Percentiles rank a stretch among this genome's conserved stretches.
These are phyloP conservation scores for Diacronema lutheri DNA, from an alignment of 78 protist species.

Conservation along the genomic window DNA sequence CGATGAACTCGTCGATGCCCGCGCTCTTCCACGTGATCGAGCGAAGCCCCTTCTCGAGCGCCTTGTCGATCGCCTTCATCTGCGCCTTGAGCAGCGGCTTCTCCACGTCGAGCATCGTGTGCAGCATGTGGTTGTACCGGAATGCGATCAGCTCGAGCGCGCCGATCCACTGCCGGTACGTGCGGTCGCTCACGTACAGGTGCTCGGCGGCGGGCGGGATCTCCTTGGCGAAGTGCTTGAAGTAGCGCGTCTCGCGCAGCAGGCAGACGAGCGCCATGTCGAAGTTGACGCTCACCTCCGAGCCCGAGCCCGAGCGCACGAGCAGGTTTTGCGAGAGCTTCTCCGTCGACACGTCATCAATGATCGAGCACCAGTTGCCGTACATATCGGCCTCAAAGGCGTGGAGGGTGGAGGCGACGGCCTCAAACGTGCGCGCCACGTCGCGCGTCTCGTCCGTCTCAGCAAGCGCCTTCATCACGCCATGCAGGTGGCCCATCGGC, in stretches of 20 bases:
- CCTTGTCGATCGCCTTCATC: conserved; percentile 53
- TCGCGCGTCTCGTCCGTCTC: background rate
- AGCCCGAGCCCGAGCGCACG: background rate
- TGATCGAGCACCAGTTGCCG: background rate
- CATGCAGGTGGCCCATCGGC: conserved; percentile 32
- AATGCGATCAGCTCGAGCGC: background rate
- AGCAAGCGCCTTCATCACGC: background rate
- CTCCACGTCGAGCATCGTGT: conserved; percentile 63
- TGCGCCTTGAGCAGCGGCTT: conserved; percentile 61
- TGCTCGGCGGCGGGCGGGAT: conserved; percentile 36
- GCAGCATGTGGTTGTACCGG: conserved; percentile 60
- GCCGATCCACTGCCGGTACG: conserved; percentile 28
- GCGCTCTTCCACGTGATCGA: conserved; percentile 2
- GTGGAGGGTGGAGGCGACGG: background rate
- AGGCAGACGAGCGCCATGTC: conserved; percentile 42
- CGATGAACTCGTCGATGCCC: conserved; percentile 48
- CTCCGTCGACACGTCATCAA: conserved; percentile 3
- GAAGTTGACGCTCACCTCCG: conserved; percentile 64
- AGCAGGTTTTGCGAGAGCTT: conserved; percentile 39
- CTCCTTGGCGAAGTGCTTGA: conserved; percentile 13
- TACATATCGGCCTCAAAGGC: background rate
- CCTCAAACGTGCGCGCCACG: background rate
- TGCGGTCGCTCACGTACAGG: conserved; percentile 36
- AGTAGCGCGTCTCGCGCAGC: conserved; percentile 66
- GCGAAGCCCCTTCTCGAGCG: conserved; percentile 39